Evolutionary conservation across 192 early-diverging fungal species (phyloP), one percentile per base, ranked within the genome.

Genomic region (Phlyctochytrium bullatum): DNA sequence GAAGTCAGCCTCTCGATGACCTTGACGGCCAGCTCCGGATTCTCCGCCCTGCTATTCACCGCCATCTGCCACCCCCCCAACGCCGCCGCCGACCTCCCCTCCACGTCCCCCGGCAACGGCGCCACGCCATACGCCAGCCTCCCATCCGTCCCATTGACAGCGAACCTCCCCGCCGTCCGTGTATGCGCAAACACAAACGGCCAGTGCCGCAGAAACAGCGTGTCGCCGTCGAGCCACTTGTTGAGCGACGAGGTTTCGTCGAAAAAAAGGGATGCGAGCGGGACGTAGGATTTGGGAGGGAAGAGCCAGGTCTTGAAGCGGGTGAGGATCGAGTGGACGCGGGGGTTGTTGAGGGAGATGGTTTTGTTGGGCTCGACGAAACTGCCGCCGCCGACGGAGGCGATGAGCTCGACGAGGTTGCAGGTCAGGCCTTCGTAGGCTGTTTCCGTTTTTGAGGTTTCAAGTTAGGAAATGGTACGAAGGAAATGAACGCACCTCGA

Each of bases 51-150:
- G 23, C 64, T 72, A 51, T 17, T 66, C 20, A 67, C 34, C 1
- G 52, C 73, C 33, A 75, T 10, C 10, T 75, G 62, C 73, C 73
- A 75, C 2, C 73, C 73, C 1, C 73, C 73, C 1, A 75, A 62
- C 23, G 73, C 34, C 12, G 36, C 47, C 16, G 59, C 67, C 24
- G 20, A n/a, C 6, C 17, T 23, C 28, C 10, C 61, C 14, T 20
- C 24, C 4, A 6, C 25, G 34, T 10, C 34, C 47, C 61, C 61
- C 4, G 61, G 61, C 50, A 62, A 6, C 50, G 33, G 10, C 6
- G 27, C 54, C 40, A 47, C 20, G 40, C 40, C 40, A 20, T 14
- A 14, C 10, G 40, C 40, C n/a, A n/a, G n/a, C n/a, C n/a, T n/a
- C n/a, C n/a, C n/a, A 47, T 6, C 40, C 6, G 40, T 47, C 10